Evolutionary conservation across 1,139 yeast genomes (phyloP).

Genomic region (Diutina catenulata): DNA sequence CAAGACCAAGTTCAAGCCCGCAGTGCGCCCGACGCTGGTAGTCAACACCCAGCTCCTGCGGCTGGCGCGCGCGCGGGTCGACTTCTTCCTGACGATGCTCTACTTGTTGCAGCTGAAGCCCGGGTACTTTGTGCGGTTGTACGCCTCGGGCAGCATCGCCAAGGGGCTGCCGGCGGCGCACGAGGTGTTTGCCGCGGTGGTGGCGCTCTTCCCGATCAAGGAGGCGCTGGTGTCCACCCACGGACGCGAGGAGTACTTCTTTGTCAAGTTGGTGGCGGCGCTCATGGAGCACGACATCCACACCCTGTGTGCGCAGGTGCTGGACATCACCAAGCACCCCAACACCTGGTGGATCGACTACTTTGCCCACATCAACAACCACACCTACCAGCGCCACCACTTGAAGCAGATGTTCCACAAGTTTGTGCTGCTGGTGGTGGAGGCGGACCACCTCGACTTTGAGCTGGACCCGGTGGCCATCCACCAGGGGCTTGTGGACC

Average conservation of each 20-base stretch:
- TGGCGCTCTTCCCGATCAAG: conserved; percentile 35
- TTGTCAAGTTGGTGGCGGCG: conserved; percentile 46
- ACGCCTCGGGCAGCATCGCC: conserved; percentile 14
- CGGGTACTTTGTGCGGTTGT: conserved; percentile 49
- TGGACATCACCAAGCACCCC: conserved; percentile 25
- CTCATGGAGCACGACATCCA: conserved; percentile 37
- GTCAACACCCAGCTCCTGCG: conserved; percentile 1
- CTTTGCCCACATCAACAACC: conserved; percentile 43
- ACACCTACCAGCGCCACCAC: conserved; percentile 47
- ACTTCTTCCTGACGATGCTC: conserved; percentile 64
- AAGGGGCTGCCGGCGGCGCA: conserved; percentile 5
- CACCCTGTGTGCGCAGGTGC: conserved; percentile 15
- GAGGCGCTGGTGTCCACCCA: conserved; percentile 20
- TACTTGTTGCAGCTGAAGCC: conserved; percentile 83
- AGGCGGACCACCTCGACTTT: conserved; percentile 47
- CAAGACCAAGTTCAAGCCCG: conserved; percentile 27
- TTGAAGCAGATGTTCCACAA: conserved; percentile 33
- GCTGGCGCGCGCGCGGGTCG: conserved; percentile 31
- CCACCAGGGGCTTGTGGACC: conserved; percentile 34
- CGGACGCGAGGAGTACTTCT: conserved; percentile 65
- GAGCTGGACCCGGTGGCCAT: conserved; percentile 77
- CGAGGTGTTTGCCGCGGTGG: conserved; percentile 12
- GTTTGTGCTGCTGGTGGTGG: conserved; percentile 32
- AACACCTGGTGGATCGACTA: conserved; percentile 36
- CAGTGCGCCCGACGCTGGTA: conserved; percentile 9